Conservation (phyloP, 1,284 basidiomycete species). For the Ceratobasidium papillatum region DNA sequence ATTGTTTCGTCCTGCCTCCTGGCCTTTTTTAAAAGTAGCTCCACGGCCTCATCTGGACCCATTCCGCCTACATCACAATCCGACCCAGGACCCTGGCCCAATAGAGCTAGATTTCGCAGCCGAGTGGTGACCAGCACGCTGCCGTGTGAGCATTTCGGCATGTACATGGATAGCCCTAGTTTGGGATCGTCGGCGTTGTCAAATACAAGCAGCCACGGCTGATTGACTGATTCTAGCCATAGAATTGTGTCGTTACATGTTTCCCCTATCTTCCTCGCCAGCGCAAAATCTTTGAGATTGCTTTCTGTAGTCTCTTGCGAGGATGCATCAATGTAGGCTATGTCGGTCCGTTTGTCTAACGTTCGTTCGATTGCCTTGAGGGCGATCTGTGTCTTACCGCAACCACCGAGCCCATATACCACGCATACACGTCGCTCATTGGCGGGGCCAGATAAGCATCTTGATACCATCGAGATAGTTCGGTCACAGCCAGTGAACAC, state of each 20-base stretch:
- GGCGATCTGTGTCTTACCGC: constrained; percentile 9
- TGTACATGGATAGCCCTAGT: background rate
- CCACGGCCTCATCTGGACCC: background rate
- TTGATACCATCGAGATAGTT: background rate
- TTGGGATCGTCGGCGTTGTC: constrained; percentile 6
- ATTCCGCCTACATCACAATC: background rate
- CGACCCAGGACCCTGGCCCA: background rate
- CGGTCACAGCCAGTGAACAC: background rate
- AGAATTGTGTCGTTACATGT: background rate
- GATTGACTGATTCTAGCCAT: background rate
- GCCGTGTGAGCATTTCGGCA: background rate
- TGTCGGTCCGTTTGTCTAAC: background rate
- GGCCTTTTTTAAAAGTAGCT: background rate
- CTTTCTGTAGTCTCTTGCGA: background rate
- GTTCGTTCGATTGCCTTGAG: background rate
- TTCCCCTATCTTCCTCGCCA: background rate
- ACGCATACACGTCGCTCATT: background rate
- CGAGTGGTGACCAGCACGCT: constrained; percentile 16
- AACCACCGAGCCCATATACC: constrained; percentile 3
- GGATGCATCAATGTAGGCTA: constrained; percentile 2
- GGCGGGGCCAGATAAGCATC: background rate
- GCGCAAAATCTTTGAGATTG: background rate
- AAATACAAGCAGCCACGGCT: background rate
- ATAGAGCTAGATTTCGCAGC: background rate
- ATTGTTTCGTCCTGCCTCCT: background rate